Base-by-base conservation (phyloP, 768 basidiomycete genomes). In the Lentinula lateritia region DNA sequence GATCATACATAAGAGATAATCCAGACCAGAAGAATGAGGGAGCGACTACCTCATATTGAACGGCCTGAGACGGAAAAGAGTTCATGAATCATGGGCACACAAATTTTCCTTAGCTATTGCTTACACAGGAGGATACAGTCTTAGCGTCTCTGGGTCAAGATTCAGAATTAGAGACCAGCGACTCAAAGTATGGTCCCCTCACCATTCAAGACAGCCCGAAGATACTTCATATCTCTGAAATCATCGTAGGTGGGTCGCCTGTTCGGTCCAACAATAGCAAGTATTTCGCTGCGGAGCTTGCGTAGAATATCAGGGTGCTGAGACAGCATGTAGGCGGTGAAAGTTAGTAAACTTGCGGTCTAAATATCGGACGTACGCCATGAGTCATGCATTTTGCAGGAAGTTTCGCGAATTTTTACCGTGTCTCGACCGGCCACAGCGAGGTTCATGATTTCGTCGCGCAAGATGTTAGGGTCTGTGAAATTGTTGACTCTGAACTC, bases 171-270 rank as follows among this genome's bases (percentile, higher is more conserved):
- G n/a, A 56, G 0, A 10, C 0, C 6, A 28, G 23, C 5, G 8
- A 13, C 12, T 20, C 1, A 5, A 38, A 28, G 42, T 18, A 15
- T 2, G 2, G 1, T 36, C 52, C 38, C 36, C 75, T 16, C 18
- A 82, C 76, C 79, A 67, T 87, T 86, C 53, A 86, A 76, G 58
- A 84, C 75, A 1, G 84, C 84, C 39, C 83, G 69, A 61, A 86
- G 69, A 63, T 82, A 88, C 62, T 83, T 84, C 83, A 86, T 81
- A 12, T 79, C 76, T 38, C 81, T 73, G 63, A 87, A 74, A 56
- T 84, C 79, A 41, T 84, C 84, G 64, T 80, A 82, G 1, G 82
- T 81, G 0, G 85, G 85, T 5, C 75, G 63, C 23, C 55, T 41
- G 5, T 74, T 67, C 5, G 73, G 68, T 0, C 85, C 85, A 23